Evolutionary conservation across 495 filamentous ascomycete genomes (phyloP), one percentile per base, ranked within the genome.

Genomic region (Staphylotrichum tortipilum): DNA sequence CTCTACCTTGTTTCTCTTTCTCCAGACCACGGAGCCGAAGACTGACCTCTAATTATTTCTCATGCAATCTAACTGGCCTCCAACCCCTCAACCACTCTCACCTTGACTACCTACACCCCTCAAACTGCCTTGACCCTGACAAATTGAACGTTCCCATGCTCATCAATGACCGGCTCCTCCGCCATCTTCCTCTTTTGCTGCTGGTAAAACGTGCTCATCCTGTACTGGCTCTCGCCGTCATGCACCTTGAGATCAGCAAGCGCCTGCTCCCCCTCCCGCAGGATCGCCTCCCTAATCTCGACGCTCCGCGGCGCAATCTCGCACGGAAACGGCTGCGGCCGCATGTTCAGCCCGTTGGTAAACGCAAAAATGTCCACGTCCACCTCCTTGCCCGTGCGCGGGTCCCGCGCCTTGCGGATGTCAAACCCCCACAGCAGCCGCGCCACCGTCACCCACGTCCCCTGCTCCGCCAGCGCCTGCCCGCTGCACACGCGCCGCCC

Each of bases 401-500:
- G 52, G 49, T 75, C 76, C 26, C 61, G 55, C 29, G 71, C 73
- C 50, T 77, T 77, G 51, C 70, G 64, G 36, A 78, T 69, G 34
- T 68, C 64, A 44, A 78, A 79, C 0, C 58, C 79, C 80, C 80
- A 81, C 2, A 82, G 56, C 19, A 79, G 47, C 9, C 74, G 68
- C 14, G 76, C 69, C 18, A 82, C 71, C 0, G 74, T 73, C 24
- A 80, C 68, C 68, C 76, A 80, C 3, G 78, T 68, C 5, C 72
- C 75, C 19, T 78, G 74, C 46, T 84, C 78, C 0, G 80, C 80
- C 0, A 82, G 60, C 3, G 75, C 73, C 41, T 79, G 76, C 0
- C 79, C 79, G 12, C 72, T 71, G 53, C 80, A 83, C 19, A 81
- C 72, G 5, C 80, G 68, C 2, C 79, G 69, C 19, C 80, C 79